A percentile compares a stretch with the other conserved stretches of the same genome.
Conservation (phyloP, 352 stramenopile species). For the Pythium oligandrum region DNA sequence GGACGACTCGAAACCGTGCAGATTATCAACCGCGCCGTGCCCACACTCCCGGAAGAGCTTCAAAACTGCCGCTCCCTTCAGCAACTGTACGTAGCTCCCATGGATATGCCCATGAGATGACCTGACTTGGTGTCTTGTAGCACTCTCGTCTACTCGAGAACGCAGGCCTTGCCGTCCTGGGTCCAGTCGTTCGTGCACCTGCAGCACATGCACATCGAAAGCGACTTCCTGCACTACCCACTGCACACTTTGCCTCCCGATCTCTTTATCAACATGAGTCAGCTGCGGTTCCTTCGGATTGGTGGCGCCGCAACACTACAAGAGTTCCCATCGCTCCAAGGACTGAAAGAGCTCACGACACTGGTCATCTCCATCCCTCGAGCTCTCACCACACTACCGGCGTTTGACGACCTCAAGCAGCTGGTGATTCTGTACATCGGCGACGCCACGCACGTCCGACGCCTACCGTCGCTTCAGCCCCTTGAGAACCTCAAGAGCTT, state of each 20-base stretch:
- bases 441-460: constrained; percentile 12
- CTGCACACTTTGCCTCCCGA: not conserved
- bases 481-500: constrained; percentile 13
- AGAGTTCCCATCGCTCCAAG: constrained; percentile 1
- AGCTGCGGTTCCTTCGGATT: constrained; percentile 1
- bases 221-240: not conserved
- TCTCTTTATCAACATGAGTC: constrained; percentile 1
- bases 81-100: constrained; percentile 3
- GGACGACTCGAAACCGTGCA: constrained; percentile 1
- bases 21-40: constrained; percentile 6
- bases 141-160: constrained; percentile 8
- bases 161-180: constrained; percentile 1
- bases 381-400: not conserved
- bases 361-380: constrained; percentile 1
- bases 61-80: not conserved
- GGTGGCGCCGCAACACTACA: not conserved
- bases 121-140: not conserved
- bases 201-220: constrained; percentile 5
- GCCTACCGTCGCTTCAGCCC: not conserved
- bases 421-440: constrained; percentile 22
- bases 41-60: constrained; percentile 1
- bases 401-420: not conserved
- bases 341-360: not conserved
- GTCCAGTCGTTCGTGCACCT: constrained; percentile 1
- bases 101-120: not conserved